A percentile compares a stretch with the other conserved stretches of the same genome.
Conservation (phyloP, 495 filamentous ascomycete species). For the Lophiotrema nucula region DNA sequence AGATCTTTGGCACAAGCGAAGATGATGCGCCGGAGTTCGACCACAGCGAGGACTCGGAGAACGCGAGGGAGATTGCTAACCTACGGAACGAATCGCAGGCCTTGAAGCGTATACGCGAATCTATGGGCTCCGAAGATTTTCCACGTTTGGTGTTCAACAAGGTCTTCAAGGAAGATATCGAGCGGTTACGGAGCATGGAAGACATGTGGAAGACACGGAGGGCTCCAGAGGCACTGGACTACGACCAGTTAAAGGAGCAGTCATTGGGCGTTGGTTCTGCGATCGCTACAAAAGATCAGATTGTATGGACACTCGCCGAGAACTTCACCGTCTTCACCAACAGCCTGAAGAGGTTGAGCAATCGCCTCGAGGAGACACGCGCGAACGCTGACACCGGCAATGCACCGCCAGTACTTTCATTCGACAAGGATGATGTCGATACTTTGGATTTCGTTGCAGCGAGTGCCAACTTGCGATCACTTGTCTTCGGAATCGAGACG, state of each 20-base stretch:
- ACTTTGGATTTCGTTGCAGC: conserved; percentile 93
- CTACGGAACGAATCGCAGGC: conserved; percentile 79
- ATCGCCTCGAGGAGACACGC: conserved; percentile 63
- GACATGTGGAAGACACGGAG: conserved; percentile 92
- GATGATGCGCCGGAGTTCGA: conserved; percentile 76
- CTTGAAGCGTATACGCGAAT: conserved; percentile 74
- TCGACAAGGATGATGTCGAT: conserved; percentile 97
- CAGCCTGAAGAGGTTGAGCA: conserved; percentile 72
- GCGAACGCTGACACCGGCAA: conserved; percentile 48
- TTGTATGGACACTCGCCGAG: conserved; percentile 75
- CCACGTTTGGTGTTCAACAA: conserved; percentile 82
- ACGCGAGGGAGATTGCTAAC: conserved; percentile 84
- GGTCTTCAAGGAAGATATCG: conserved; percentile 84
- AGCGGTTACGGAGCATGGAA: conserved; percentile 80
- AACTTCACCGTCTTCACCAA: conserved; percentile 85
- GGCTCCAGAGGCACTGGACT: conserved; percentile 71
- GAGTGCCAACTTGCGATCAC: conserved; percentile 81
- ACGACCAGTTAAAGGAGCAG: conserved; percentile 52
- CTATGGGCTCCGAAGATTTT: conserved; percentile 81
- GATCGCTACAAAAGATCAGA: conserved; percentile 67
- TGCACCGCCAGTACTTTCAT: conserved; percentile 65
- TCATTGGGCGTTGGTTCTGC: conserved; percentile 51
- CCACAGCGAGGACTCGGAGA: conserved; percentile 73
- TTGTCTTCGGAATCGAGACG: conserved; percentile 78
- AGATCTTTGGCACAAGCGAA: conserved; percentile 90